Percentiles rank a stretch among this genome's conserved stretches.
Conservation (phyloP, 306 rosid genomes). For the Psophocarpus tetragonolobus region DNA sequence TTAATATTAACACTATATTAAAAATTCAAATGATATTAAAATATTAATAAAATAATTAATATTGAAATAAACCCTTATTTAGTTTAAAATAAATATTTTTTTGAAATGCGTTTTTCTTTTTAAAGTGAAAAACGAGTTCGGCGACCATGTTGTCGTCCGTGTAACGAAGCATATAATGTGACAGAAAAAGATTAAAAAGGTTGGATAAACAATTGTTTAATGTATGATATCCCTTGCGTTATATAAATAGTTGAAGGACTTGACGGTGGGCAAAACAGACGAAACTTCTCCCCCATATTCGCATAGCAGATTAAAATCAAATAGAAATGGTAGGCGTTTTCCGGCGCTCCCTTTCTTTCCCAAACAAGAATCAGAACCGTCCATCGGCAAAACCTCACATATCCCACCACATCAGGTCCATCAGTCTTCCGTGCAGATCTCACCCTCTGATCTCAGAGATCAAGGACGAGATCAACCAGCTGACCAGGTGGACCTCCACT, state of each 20-base stretch:
- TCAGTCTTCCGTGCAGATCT: slow-evolving; percentile 90
- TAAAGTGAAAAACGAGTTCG: background rate
- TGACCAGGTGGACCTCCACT: slow-evolving; percentile 44
- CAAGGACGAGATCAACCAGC: slow-evolving; percentile 54
- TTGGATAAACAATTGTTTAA: background rate
- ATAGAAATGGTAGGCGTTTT: slow-evolving; percentile 76
- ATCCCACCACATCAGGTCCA: slow-evolving; percentile 77
- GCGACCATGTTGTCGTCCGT: background rate
- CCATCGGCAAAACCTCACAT: slow-evolving; percentile 45
- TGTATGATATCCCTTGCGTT: background rate
- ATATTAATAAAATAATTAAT: too few species aligned
- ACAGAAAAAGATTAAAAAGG: background rate
- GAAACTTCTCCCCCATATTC: background rate
- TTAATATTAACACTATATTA: too few species aligned
- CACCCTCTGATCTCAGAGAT: slow-evolving; percentile 83
- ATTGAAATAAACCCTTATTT: too few species aligned
- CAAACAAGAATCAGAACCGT: slow-evolving; percentile 66
- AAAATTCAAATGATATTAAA: too few species aligned
- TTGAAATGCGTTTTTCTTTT: too few species aligned
- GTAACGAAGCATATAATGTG: background rate
- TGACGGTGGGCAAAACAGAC: background rate
- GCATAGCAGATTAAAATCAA: too few species aligned
- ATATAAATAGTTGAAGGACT: slow-evolving; percentile 19
- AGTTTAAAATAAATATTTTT: too few species aligned
- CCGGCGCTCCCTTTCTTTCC: slow-evolving; percentile 78